Conservation (phyloP, 352 stramenopile genomes). For the Aphanomyces euteiches region DNA sequence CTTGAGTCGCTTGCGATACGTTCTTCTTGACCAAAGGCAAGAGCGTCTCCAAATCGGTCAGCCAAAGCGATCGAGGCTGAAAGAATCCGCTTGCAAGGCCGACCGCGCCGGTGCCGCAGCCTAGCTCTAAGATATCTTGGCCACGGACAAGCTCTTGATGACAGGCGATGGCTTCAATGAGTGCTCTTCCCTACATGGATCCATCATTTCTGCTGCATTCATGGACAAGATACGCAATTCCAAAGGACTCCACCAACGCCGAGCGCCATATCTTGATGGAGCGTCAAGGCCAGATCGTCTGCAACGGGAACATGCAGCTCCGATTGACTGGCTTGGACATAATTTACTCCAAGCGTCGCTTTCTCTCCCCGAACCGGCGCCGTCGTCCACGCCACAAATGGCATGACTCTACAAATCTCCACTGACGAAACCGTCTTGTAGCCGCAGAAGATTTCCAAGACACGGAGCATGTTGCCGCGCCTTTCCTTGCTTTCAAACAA, state of each 20-base stretch:
- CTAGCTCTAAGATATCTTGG: constrained; percentile 32
- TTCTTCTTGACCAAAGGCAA: constrained; percentile 47
- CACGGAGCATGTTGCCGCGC: too few species aligned
- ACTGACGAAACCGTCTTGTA: too few species aligned
- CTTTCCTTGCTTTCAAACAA: too few species aligned
- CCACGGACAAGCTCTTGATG: background rate
- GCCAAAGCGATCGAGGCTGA: constrained; percentile 38
- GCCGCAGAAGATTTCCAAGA: too few species aligned
- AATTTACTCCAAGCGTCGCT: constrained; percentile 54
- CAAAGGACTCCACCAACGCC: constrained; percentile 70
- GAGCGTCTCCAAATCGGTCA: constrained; percentile 55
- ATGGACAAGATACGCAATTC: constrained; percentile 51
- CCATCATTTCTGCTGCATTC: constrained; percentile 14
- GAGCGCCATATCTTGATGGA: constrained; percentile 50
- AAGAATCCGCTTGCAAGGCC: constrained; percentile 32
- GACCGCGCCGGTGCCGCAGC: constrained; percentile 44
- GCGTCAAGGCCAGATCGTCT: constrained; percentile 23
- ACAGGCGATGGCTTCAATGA: background rate
- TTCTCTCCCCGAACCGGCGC: background rate
- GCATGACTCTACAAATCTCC: background rate
- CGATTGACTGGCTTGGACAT: constrained; percentile 49
- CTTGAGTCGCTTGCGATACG: constrained; percentile 30
- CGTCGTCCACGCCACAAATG: constrained; percentile 14
- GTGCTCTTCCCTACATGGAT: constrained; percentile 12
- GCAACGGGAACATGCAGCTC: constrained; percentile 35